Evolutionary conservation across 306 rosid genomes (phyloP).

Genomic region (Geum urbanum): DNA sequence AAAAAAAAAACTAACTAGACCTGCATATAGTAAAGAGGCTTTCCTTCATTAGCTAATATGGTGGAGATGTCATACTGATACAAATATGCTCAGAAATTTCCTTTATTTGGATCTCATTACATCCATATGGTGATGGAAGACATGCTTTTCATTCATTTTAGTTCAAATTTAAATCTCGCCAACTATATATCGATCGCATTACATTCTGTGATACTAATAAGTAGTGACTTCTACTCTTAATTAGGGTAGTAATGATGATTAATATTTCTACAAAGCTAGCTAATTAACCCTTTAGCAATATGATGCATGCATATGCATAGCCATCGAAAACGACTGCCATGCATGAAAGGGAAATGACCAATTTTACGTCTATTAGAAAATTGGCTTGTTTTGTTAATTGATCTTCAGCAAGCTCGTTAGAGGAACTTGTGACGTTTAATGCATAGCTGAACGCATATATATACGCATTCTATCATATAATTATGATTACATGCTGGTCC

Average conservation of each 20-base stretch:
- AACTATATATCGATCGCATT: not conserved
- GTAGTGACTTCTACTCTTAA: not conserved
- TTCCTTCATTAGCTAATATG: too few species aligned
- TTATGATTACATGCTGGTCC: too few species aligned
- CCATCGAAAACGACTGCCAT: not conserved
- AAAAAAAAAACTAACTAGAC: too few species aligned
- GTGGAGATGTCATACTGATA: too few species aligned
- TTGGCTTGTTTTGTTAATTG: not conserved
- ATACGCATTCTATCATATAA: too few species aligned
- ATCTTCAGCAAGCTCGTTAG: not conserved
- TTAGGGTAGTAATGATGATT: not conserved
- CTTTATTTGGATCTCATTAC: not conserved
- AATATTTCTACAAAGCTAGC: not conserved
- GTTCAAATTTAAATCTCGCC: not conserved
- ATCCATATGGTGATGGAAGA: not conserved
- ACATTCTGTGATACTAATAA: not conserved
- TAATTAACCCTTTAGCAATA: not conserved
- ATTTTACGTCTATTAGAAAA: not conserved
- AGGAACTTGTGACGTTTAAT: not conserved
- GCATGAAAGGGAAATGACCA: constrained; percentile 1
- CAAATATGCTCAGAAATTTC: not conserved
- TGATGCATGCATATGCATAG: too few species aligned
- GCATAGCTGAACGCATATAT: too few species aligned
- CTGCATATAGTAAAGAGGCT: too few species aligned
- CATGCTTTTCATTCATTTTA: not conserved